A percentile compares a stretch with the other conserved stretches of the same genome.
Evolutionary conservation across 1,139 yeast species (phyloP).

Genomic region (Debaryomycetaceae sp.): DNA sequence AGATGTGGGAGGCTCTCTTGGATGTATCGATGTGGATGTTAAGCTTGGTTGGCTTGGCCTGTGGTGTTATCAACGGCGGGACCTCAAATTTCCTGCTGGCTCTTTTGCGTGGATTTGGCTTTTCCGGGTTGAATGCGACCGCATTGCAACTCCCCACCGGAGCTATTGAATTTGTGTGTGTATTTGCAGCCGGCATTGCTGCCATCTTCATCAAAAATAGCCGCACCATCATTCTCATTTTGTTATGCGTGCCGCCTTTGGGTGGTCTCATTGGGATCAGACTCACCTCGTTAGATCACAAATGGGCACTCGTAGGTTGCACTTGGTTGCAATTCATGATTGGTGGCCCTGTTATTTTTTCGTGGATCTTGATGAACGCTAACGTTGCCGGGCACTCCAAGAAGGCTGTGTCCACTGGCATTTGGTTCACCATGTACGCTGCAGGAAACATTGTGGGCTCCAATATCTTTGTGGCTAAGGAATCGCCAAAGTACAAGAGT

Average conservation of each 20-base stretch:
- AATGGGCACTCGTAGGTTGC: constrained; percentile 26
- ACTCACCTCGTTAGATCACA: constrained; percentile 15
- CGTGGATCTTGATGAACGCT: constrained; percentile 24
- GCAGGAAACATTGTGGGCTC: constrained; percentile 29
- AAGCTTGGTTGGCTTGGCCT: constrained; percentile 20
- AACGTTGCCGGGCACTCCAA: constrained; percentile 26
- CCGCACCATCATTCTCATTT: constrained; percentile 16
- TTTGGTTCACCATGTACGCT: constrained; percentile 27
- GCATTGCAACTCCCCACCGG: constrained; percentile 29
- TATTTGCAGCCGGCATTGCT: constrained; percentile 20
- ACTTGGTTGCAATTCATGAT: constrained; percentile 32
- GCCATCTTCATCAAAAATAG: constrained; percentile 17
- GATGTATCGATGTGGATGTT: constrained; percentile 26
- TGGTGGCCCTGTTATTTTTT: constrained; percentile 28
- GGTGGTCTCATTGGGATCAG: constrained; percentile 22
- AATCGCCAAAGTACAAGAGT: constrained; percentile 26
- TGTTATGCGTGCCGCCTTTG: constrained; percentile 19
- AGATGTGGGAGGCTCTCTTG: constrained; percentile 20
- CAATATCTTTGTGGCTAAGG: constrained; percentile 22
- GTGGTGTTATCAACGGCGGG: constrained; percentile 28
- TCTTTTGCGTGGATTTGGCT: constrained; percentile 24
- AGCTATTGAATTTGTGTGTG: constrained; percentile 24
- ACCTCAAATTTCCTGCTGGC: constrained; percentile 24
- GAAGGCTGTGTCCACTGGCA: constrained; percentile 19
- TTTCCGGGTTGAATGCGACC: constrained; percentile 20